A percentile compares a stretch with the other conserved stretches of the same genome.
Conservation (phyloP, 805 yeast species). For the Candida manassasensis region DNA sequence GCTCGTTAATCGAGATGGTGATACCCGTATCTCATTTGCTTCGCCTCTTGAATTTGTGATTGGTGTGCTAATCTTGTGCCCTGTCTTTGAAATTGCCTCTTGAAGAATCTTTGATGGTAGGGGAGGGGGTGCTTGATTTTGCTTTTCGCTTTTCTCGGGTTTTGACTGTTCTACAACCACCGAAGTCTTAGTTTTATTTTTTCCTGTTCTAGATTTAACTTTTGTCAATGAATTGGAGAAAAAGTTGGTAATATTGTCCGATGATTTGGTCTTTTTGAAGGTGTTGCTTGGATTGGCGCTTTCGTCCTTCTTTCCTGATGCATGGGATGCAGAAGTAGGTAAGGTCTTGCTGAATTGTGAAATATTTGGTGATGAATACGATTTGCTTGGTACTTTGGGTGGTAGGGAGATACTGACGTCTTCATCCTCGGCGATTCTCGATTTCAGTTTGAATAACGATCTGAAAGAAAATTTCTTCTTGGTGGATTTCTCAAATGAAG, state of each 20-base stretch:
- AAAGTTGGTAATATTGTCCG: slow-evolving; percentile 13
- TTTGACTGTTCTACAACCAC: too few species aligned
- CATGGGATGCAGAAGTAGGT: neutral
- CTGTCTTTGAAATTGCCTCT: too few species aligned
- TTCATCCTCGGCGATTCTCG: slow-evolving; percentile 24
- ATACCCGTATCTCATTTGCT: too few species aligned
- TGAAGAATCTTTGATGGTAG: too few species aligned
- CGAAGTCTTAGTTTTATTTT: neutral
- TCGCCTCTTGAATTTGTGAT: too few species aligned
- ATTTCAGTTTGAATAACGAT: slow-evolving; percentile 33
- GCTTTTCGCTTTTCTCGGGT: neutral
- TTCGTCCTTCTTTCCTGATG: neutral
- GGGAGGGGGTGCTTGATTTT: too few species aligned
- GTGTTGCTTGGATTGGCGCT: slow-evolving; percentile 13
- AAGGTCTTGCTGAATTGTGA: slow-evolving; percentile 6
- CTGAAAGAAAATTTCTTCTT: slow-evolving; percentile 36
- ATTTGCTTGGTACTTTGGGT: slow-evolving; percentile 18
- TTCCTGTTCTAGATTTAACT: slow-evolving; percentile 1
- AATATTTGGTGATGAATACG: slow-evolving; percentile 29
- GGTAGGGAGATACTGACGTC: neutral
- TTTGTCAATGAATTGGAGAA: neutral
- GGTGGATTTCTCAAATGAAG: slow-evolving; percentile 2
- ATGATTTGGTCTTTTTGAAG: slow-evolving; percentile 19
- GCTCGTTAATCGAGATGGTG: too few species aligned
- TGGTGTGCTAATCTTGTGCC: too few species aligned